Conservation (phyloP, 345 rosid species). For the Eucalyptus pauciflora region DNA sequence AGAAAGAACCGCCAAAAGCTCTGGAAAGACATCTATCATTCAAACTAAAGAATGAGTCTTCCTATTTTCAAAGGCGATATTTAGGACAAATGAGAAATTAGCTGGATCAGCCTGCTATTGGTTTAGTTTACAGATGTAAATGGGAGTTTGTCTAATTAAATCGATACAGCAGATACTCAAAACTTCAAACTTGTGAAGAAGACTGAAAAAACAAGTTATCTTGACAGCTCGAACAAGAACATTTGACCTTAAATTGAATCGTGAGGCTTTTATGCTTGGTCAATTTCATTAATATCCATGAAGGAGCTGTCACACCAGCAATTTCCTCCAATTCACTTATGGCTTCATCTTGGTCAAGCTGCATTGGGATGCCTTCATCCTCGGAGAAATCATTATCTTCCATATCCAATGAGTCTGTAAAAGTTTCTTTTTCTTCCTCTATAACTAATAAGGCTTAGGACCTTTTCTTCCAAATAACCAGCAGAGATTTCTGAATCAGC, state of each 20-base stretch:
- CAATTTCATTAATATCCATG: constrained; percentile 34
- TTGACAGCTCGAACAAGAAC: not conserved
- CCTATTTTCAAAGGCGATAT: not conserved
- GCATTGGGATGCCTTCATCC: constrained; percentile 11
- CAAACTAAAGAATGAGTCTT: no score
- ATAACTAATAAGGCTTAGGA: constrained; percentile 38
- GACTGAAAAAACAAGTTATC: not conserved
- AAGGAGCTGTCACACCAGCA: no score
- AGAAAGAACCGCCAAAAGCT: no score
- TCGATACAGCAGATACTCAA: not conserved
- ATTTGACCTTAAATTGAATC: not conserved
- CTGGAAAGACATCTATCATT: no score
- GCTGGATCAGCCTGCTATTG: not conserved
- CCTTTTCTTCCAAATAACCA: constrained; percentile 5
- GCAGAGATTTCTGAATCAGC: no score
- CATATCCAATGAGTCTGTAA: constrained; percentile 36
- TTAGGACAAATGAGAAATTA: not conserved
- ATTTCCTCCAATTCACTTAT: no score
- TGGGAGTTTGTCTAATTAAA: not conserved
- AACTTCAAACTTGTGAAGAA: not conserved
- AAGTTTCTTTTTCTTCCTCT: constrained; percentile 44
- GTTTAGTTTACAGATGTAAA: not conserved
- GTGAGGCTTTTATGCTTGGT: not conserved
- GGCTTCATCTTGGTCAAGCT: not conserved
- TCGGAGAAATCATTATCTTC: constrained; percentile 26